Conservation (phyloP, 139 green algal species). For the Trebouxia sp. region DNA sequence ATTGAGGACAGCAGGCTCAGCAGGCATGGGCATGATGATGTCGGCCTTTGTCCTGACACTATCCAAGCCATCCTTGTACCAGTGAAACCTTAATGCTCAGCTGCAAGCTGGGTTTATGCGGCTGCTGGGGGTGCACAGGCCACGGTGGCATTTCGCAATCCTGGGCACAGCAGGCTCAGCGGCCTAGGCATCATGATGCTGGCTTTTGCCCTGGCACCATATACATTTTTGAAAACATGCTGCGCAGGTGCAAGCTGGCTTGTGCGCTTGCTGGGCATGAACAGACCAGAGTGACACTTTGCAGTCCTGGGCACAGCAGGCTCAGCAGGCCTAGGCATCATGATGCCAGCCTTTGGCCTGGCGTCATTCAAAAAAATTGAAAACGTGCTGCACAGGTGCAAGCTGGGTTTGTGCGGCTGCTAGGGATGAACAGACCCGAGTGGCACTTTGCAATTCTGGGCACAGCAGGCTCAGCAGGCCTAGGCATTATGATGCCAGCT, state of each 20-base stretch:
- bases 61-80: conserved; percentile 14
- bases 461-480: conserved; percentile 37
- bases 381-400: conserved; percentile 11
- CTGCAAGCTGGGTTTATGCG: conserved; percentile 52
- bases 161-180: conserved; percentile 49
- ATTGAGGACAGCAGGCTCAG: conserved; percentile 47
- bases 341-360: conserved; percentile 75
- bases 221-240: not conserved
- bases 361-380: conserved; percentile 36
- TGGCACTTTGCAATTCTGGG: conserved; percentile 48
- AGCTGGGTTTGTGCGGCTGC: conserved; percentile 54
- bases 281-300: conserved; percentile 56
- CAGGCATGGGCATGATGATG: conserved; percentile 59
- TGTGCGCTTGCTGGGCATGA: conserved; percentile 58
- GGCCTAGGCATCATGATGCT: conserved; percentile 67
- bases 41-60: conserved; percentile 70
- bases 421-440: conserved; percentile 63
- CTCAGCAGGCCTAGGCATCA: conserved; percentile 47
- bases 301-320: conserved; percentile 48
- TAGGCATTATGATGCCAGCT: conserved; percentile 67
- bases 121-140: conserved; percentile 56
- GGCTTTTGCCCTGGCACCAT: conserved; percentile 59
- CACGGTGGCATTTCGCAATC: conserved; percentile 50
- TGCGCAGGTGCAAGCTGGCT: conserved; percentile 42
- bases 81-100: not conserved